Conservation (phyloP, 1,284 basidiomycete species). For the Fomes fomentarius region DNA sequence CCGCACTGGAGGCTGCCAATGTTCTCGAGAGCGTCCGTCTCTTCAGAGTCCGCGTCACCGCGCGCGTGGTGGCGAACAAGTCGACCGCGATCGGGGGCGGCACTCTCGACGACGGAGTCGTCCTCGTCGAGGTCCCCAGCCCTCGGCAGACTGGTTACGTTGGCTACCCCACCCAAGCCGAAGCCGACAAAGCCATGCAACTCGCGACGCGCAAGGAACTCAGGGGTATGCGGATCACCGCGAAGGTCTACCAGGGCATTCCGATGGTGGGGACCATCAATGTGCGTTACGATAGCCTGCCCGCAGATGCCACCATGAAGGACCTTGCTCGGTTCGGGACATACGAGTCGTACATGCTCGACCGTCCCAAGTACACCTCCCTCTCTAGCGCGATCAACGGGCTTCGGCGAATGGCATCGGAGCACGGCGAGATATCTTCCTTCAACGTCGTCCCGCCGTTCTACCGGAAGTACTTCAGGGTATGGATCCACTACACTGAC, state of each 20-base stretch:
- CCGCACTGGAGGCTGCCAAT: slow-evolving; percentile 52
- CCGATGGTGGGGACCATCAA: slow-evolving; percentile 59
- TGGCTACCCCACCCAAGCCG: slow-evolving; percentile 53
- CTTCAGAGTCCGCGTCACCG: slow-evolving; percentile 42
- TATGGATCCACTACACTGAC: slow-evolving; percentile 56
- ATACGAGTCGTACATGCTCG: slow-evolving; percentile 26
- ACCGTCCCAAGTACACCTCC: slow-evolving; percentile 45
- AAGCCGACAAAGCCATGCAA: slow-evolving; percentile 51
- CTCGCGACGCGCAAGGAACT: slow-evolving; percentile 39
- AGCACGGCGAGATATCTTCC: slow-evolving; percentile 41
- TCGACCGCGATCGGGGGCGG: slow-evolving; percentile 35
- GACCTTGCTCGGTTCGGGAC: slow-evolving; percentile 48
- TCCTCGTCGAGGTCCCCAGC: slow-evolving; percentile 48
- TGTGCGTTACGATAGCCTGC: slow-evolving; percentile 58
- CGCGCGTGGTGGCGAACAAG: slow-evolving; percentile 42
- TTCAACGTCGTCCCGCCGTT: slow-evolving; percentile 55
- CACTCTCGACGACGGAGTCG: slow-evolving; percentile 47
- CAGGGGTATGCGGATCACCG: slow-evolving; percentile 44
- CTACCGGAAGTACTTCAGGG: slow-evolving; percentile 51
- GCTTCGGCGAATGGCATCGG: slow-evolving; percentile 44
- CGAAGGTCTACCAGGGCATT: slow-evolving; percentile 52
- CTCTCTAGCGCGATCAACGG: slow-evolving; percentile 41
- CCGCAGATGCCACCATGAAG: slow-evolving; percentile 43
- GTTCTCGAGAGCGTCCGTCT: slow-evolving; percentile 48
- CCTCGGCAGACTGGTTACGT: slow-evolving; percentile 57